Percentiles rank a stretch among this genome's conserved stretches.
These are phyloP conservation scores for Fusarium oligoseptatum DNA, from an alignment of 2,329 filamentous ascomycete species.

Conservation along the genomic window DNA sequence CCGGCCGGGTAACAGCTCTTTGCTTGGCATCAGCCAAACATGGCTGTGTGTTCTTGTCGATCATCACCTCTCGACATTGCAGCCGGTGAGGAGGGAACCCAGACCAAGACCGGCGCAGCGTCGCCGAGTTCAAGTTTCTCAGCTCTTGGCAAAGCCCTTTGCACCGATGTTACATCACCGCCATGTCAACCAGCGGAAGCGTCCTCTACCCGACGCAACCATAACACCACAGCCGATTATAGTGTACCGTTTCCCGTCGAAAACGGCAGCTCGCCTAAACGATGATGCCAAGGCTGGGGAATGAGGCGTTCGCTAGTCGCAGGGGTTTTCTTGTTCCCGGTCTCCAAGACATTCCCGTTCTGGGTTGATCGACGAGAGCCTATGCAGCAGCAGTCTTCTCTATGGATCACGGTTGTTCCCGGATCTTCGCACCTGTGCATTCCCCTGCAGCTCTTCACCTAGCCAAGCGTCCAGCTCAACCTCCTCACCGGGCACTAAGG, in stretches of 20 bases:
- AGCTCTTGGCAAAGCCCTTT: not conserved
- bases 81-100: not conserved
- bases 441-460: not conserved
- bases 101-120: not conserved
- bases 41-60: not conserved
- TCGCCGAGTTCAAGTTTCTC: not conserved
- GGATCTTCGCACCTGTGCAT: constrained; percentile 10
- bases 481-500: not conserved
- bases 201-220: constrained; percentile 1
- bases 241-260: constrained; percentile 16
- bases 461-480: not conserved
- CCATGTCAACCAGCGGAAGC: not conserved
- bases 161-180: not conserved
- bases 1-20: constrained; percentile 2
- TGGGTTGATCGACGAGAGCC: constrained; percentile 4
- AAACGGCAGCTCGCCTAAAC: constrained; percentile 7
- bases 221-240: constrained; percentile 19
- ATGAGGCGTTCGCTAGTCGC: constrained; percentile 18
- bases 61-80: not conserved
- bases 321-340: not conserved
- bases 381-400: not conserved
- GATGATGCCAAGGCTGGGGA: constrained; percentile 1
- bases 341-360: constrained; percentile 14
- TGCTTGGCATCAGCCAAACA: not conserved
- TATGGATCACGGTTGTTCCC: not conserved